Evolutionary conservation across 768 basidiomycete genomes (phyloP), one percentile per base, ranked within the genome.

Genomic region (Collybiopsis confluens): DNA sequence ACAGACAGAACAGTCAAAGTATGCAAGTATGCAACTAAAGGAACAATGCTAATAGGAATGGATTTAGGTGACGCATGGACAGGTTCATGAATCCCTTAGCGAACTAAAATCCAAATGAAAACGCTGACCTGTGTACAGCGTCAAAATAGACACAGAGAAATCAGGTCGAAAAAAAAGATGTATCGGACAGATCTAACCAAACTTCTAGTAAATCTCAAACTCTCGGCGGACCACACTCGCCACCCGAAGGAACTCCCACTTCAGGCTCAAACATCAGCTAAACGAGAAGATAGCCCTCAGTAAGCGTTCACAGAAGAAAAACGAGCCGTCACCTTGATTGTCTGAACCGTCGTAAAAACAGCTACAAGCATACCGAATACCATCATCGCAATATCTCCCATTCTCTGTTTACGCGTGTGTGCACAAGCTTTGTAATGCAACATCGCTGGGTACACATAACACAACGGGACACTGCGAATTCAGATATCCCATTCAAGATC

Each of bases 361-460:
- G 88, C 85, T 9, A 83, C 90, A 15, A 74, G 51, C 48, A 83
- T 21, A 6, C 94, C 94, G 67, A 97, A 94, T 13, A 81, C 62
- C 58, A 92, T 81, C 62, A 98, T 71, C 24, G 77, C 70, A 41
- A 86, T 84, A 67, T 98, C 94, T 1, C 73, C 72, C 3, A 76
- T 40, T 65, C 86, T 91, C 68, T 86, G 74, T 59, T 63, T 79
- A 55, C 76, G 74, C 1, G 90, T 94, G 57, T 73, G 77, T 5
- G 94, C 87, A 60, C 85, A 85, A n/a, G 88, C 88, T 69, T 81
- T 88, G 72, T 92, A 89, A 65, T 96, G 94, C 56, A 97, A 69
- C 87, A 97, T 85, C 4, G 94, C 86, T 3, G 94, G 96, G 63
- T 97, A 98, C 45, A 95, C 84, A 65, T 91, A 95, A 68, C 93